Base-by-base conservation (phyloP, 148 eudicot genomes). In the Diospyros kaki region DNA sequence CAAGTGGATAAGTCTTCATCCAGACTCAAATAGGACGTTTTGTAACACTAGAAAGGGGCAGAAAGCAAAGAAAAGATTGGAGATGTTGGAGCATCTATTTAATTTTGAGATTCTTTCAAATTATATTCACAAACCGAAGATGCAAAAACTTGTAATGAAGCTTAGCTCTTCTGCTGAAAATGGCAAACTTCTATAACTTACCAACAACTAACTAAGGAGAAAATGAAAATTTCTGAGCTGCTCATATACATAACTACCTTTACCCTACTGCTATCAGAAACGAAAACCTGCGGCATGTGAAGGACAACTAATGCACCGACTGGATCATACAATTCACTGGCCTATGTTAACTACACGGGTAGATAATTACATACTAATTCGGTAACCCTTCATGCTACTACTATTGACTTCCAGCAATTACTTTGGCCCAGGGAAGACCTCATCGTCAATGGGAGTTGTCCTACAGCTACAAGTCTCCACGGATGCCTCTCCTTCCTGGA, bases 401-500 rank as follows among this genome's bases (percentile, higher is more conserved):
- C 11, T 18, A 1, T 2, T 3, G 13, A 52, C 10, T 8, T 69
- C 60, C 3, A 42, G 72, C 72, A 14, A 69, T 69, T 53, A 69
- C 72, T 69, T 69, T 38, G 8, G 28, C 28, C 40, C 2, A 69
- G 72, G 60, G 28, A 12, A 69, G 45, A 69, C 60, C 45, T 69
- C 60, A 13, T 28, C 28, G 28, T 28, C 28, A 28, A 38, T 39
- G 60, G 72, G 60, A 5, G 60, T 55, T 55, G 59, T 13, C 60
- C 60, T 60, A 1, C 28, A 28, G 28, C 28, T 28, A 28, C 28
- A 28, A 28, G 28, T 28, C 28, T 28, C 28, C 28, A 8, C 28
- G 12, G 3, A 2, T 5, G 52, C 45, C 28, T 66, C 51, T 11
- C 12, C 14, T 52, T 45, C 9, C 4, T 14, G 53, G 8, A 28